Percentiles rank a stretch among this genome's conserved stretches.
Conservation (phyloP, 75 land plant genomes). For the Pinus albicaulis region DNA sequence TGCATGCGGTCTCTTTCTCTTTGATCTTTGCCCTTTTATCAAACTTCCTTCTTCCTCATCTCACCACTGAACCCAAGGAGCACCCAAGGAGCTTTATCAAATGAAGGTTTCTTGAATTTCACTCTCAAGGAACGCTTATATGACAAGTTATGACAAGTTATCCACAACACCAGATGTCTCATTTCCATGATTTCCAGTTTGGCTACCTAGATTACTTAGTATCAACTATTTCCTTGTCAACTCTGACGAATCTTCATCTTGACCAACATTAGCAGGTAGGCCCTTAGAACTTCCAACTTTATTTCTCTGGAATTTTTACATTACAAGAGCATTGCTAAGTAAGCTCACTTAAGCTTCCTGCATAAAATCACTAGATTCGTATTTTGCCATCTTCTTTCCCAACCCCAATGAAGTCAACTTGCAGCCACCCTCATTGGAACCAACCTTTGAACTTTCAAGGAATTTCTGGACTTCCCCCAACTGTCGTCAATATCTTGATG, state of each 20-base stretch:
- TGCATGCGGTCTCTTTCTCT: conserved; percentile 68
- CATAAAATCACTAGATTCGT: background rate
- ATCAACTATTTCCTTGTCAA: conserved; percentile 3
- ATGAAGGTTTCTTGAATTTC: conserved; percentile 68
- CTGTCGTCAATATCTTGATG: background rate
- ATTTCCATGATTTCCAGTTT: conserved; percentile 9
- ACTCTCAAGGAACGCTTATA: conserved; percentile 58
- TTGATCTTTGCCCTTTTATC: conserved; percentile 79
- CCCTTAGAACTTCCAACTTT: background rate
- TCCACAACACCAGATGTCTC: conserved; percentile 6
- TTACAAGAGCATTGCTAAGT: background rate
- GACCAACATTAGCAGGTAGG: conserved; percentile 4
- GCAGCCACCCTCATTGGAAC: background rate
- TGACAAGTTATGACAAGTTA: background rate
- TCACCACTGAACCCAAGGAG: conserved; percentile 17
- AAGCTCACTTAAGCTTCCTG: conserved; percentile 5
- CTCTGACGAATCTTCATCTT: conserved; percentile 7
- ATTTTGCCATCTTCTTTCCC: background rate
- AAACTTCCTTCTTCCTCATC: conserved; percentile 43
- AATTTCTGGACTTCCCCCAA: conserved; percentile 18
- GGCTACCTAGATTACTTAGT: background rate
- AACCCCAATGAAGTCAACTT: background rate
- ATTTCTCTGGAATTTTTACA: background rate
- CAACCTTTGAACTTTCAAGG: conserved; percentile 18
- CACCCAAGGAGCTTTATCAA: conserved; percentile 51